Evolutionary conservation across 2,329 filamentous ascomycete species (phyloP), one percentile per base, ranked within the genome.

Genomic region (Akanthomyces uredinophilus): DNA sequence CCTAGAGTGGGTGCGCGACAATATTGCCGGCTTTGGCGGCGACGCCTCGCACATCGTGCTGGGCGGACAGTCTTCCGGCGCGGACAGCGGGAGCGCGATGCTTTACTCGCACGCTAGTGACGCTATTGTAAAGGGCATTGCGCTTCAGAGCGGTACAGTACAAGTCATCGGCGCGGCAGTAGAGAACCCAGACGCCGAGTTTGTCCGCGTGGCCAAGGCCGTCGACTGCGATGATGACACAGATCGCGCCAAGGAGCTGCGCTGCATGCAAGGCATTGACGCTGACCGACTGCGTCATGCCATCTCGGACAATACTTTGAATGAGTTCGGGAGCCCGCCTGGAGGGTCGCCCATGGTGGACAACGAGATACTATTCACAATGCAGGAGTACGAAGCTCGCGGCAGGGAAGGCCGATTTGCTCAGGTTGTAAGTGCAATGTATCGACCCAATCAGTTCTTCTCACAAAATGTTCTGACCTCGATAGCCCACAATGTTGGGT

Each of bases 1-100:
- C 13, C 56, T 65, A 11, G 55, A 64, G 1, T 66, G 65, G 62
- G 37, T 66, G 8, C 60, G 60, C 27, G 60, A 61, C 5, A 66
- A 64, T 27, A 65, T 65, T n/a, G 63, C 43, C 10, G 29, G 39
- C 2, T 66, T 65, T 32, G 64, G 63, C 13, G 59, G 60, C 10
- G 47, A 66, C 14, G 59, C 63, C 1, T 22, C 43, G 13, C 63
- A 61, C 11, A 60, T 66, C 10, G 64, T 64, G 4, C 52, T 64
- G 27, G 65, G 63, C 57, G 64, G 65, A 11, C 43, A 66, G 61
- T 66, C 65, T n/a, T 65, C 64, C 0, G 64, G 64, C 27, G 59
- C 59, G 2, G 49, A 50, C 22, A 35, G 39, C 24, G 60, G 24
- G 4, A 32, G 57, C 22, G 55, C 55, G 3, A 49, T 60, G 55